phyloP scores from a whole-genome alignment of 495 filamentous ascomycete genomes.

The Trichoderma virens region DNA sequence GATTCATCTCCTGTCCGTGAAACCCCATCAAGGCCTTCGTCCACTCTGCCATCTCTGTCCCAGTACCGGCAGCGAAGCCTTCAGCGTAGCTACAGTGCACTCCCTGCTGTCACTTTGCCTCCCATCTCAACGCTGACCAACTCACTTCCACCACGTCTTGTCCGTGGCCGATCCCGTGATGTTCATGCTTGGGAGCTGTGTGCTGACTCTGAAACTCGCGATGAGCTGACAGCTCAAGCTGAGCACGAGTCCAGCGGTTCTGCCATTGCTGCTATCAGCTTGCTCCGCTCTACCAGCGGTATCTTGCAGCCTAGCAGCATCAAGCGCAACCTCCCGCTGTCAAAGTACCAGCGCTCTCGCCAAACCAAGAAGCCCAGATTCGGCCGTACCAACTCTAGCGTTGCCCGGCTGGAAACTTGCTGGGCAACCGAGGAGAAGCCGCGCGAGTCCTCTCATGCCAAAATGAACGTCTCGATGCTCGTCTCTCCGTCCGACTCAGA shows the following conservation, averaged over 20 bases:
- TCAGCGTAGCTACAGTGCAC: slow-evolving; percentile 46
- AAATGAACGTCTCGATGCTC: slow-evolving; percentile 27
- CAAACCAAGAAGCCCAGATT: slow-evolving; percentile 53
- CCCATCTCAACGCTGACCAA: slow-evolving; percentile 49
- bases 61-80: slow-evolving; percentile 46
- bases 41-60: slow-evolving; percentile 32
- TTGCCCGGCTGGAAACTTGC: slow-evolving; percentile 56
- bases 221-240: slow-evolving; percentile 62
- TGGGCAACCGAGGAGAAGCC: slow-evolving; percentile 23
- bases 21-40: slow-evolving; percentile 19
- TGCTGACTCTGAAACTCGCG: slow-evolving; percentile 61
- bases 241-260: slow-evolving; percentile 66
- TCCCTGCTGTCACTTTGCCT: slow-evolving; percentile 40
- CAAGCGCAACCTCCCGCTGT: slow-evolving; percentile 49
- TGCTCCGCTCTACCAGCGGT: slow-evolving; percentile 57
- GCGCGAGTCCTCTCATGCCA: slow-evolving; percentile 34
- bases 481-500: slow-evolving; percentile 58
- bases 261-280: slow-evolving; percentile 59
- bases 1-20: slow-evolving; percentile 63
- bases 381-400: slow-evolving; percentile 53
- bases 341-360: slow-evolving; percentile 26
- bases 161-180: slow-evolving; percentile 68
- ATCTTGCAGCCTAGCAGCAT: slow-evolving; percentile 38
- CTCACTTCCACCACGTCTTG: slow-evolving; percentile 44
- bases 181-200: slow-evolving; percentile 78